A percentile compares a stretch with the other conserved stretches of the same genome.
Conservation (phyloP, 441 rosid species). For the Pelargonium myrrhifolium region DNA sequence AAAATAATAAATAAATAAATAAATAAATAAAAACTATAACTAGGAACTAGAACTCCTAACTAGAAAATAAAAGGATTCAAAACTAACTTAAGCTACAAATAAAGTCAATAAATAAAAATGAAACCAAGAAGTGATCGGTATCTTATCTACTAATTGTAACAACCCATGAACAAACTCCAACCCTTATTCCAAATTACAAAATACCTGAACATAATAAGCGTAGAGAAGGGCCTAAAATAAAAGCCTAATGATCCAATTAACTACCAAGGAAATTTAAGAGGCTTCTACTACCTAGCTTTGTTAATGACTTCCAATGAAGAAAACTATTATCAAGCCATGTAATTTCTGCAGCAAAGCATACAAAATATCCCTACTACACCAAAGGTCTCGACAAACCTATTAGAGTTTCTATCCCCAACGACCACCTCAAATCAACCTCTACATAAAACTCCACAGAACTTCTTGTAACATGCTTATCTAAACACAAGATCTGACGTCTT, state of each 20-base stretch:
- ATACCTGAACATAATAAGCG: background rate
- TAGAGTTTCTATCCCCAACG: background rate
- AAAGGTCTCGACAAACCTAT: background rate
- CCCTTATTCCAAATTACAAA: background rate
- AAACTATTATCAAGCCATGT: background rate
- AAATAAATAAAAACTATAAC: background rate
- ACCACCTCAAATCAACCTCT: background rate
- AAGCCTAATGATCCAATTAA: background rate
- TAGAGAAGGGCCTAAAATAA: background rate
- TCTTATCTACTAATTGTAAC: background rate
- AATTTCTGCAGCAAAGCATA: background rate
- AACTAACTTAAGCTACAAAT: background rate
- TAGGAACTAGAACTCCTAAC: background rate
- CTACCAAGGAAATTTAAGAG: background rate
- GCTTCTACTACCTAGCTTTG: background rate
- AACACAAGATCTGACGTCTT: background rate
- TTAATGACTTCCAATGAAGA: background rate
- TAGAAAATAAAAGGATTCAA: background rate
- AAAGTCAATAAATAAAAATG: background rate
- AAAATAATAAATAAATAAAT: no score
- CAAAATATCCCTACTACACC: background rate
- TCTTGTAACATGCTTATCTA: background rate
- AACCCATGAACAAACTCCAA: background rate
- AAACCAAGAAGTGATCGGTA: background rate
- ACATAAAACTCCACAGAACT: background rate